Percentiles rank a stretch among this genome's conserved stretches.
Conservation (phyloP, 164 flowering plant genomes). For the Annona cherimola region DNA sequence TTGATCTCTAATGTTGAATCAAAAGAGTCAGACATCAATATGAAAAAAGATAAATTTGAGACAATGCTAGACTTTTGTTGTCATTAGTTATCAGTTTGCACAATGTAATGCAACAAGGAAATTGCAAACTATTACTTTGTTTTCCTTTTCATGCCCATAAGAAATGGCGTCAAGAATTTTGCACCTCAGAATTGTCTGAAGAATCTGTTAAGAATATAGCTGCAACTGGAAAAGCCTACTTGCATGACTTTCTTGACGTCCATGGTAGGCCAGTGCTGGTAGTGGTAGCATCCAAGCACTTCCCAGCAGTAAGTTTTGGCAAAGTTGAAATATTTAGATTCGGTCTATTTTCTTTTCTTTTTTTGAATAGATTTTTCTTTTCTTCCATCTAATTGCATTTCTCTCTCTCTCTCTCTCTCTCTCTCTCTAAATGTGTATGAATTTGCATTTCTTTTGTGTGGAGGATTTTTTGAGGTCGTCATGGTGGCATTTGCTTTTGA, state of each 20-base stretch:
- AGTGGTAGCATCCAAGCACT: slow-evolving; percentile 76
- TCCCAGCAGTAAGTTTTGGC: slow-evolving; percentile 53
- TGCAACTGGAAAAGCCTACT: slow-evolving; percentile 64
- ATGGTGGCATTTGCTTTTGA: no score
- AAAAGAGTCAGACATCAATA: no score
- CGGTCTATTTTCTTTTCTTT: background rate
- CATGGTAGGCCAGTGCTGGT: slow-evolving; percentile 71
- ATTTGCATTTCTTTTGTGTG: no score
- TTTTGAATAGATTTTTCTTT: no score
- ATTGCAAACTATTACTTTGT: background rate
- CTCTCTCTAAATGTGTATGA: no score
- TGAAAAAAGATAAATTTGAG: no score
- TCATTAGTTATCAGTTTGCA: background rate
- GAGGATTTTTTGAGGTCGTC: no score
- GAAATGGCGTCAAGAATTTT: slow-evolving; percentile 90
- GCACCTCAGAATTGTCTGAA: slow-evolving; percentile 64
- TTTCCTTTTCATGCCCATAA: slow-evolving; percentile 21
- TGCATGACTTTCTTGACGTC: slow-evolving; percentile 83
- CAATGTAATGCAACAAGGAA: background rate
- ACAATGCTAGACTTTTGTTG: background rate
- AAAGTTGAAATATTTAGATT: background rate
- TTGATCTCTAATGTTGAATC: no score
- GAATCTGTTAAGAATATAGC: slow-evolving; percentile 49
- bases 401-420: no score
- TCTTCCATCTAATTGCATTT: no score